These are phyloP conservation scores for Pleurotus platypus DNA, from an alignment of 768 basidiomycete species.

Conservation along the genomic window DNA sequence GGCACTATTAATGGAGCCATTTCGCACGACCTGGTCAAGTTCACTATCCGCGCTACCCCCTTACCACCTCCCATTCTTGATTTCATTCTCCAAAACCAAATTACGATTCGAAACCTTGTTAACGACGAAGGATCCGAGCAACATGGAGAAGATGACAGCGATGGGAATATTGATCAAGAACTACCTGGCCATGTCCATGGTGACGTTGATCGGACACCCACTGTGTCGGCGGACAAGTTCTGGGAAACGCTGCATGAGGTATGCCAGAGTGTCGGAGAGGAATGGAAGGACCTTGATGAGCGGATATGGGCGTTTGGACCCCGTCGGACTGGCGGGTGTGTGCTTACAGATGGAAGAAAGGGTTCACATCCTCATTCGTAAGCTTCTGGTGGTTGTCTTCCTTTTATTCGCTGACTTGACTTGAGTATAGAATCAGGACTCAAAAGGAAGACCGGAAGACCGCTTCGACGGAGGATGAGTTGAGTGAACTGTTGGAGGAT, in stretches of 20 bases:
- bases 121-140: slow-evolving; percentile 27
- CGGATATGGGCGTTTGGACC: slow-evolving; percentile 92
- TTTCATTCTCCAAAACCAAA: slow-evolving; percentile 75
- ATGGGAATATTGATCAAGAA: slow-evolving; percentile 27
- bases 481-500: slow-evolving; percentile 38
- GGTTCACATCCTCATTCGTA: slow-evolving; percentile 49
- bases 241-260: slow-evolving; percentile 68
- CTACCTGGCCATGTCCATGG: slow-evolving; percentile 47
- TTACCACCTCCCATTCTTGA: slow-evolving; percentile 67
- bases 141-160: slow-evolving; percentile 25
- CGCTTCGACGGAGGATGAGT: slow-evolving; percentile 24
- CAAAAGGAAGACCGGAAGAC: slow-evolving; percentile 34
- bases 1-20: slow-evolving; percentile 77
- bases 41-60: slow-evolving; percentile 80
- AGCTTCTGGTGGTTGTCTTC: slow-evolving; percentile 22
- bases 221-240: slow-evolving; percentile 71
- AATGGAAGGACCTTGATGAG: slow-evolving; percentile 75
- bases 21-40: slow-evolving; percentile 69
- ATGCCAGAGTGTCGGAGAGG: slow-evolving; percentile 71
- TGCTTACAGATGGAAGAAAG: slow-evolving; percentile 74
- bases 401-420: slow-evolving; percentile 8
- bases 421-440: slow-evolving; percentile 42
- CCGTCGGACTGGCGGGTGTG: slow-evolving; percentile 77
- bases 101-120: slow-evolving; percentile 58
- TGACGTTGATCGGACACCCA: slow-evolving; percentile 58